Evolutionary conservation across 768 basidiomycete genomes (phyloP).

Genomic region (Tubosaeta sp.): DNA sequence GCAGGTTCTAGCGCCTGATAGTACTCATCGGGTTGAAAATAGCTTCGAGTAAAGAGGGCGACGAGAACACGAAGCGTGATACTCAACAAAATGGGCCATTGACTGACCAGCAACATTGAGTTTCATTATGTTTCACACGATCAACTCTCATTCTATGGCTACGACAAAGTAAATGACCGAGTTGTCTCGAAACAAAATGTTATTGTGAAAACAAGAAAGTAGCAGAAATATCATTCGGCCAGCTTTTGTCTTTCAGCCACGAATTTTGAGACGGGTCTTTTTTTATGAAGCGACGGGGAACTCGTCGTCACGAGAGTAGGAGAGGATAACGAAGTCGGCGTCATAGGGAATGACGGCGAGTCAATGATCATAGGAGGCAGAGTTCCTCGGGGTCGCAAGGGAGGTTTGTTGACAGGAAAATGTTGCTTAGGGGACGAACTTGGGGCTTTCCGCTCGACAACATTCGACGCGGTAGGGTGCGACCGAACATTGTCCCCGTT

Average conservation of each 20-base stretch:
- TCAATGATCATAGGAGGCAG: slow-evolving; percentile 13
- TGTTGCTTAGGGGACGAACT: slow-evolving; percentile 3
- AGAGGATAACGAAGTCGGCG: not conserved
- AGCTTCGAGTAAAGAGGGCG: slow-evolving; percentile 71
- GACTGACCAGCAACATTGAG: not conserved
- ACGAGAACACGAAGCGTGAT: slow-evolving; percentile 51
- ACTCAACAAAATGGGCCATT: slow-evolving; percentile 30
- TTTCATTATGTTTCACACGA: not conserved
- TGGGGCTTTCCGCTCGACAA: slow-evolving; percentile 24
- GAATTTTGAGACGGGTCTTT: slow-evolving; percentile 30
- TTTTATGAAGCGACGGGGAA: slow-evolving; percentile 15
- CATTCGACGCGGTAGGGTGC: slow-evolving; percentile 27
- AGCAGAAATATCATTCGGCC: not conserved
- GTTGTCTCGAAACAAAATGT: not conserved
- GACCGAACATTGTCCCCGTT: slow-evolving; percentile 30
- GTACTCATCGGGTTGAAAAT: slow-evolving; percentile 97
- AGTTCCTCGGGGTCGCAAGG: slow-evolving; percentile 1
- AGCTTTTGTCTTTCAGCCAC: slow-evolving; percentile 30
- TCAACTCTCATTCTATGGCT: too few species aligned
- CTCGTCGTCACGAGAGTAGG: slow-evolving; percentile 9
- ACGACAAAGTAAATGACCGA: too few species aligned
- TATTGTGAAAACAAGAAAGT: not conserved
- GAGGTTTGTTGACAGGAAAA: slow-evolving; percentile 18
- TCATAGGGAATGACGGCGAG: slow-evolving; percentile 18
- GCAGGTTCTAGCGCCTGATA: slow-evolving; percentile 94